Conservation (phyloP, 1,139 yeast genomes). For the Blastobotrys indianensis region DNA sequence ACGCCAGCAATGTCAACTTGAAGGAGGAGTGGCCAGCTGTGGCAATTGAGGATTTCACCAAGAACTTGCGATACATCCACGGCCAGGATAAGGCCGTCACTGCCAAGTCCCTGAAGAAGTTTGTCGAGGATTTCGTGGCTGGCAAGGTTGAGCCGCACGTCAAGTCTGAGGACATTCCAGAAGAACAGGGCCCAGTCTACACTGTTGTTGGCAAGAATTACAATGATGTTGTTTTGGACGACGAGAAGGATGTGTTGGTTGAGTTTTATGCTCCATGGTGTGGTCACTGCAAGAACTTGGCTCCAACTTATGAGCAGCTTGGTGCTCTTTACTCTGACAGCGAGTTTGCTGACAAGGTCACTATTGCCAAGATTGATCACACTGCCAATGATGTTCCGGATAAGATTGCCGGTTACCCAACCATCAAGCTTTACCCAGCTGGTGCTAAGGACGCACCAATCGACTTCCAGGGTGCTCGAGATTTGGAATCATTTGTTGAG, state of each 20-base stretch:
- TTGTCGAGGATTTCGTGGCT: constrained; percentile 56
- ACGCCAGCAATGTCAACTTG: constrained; percentile 84
- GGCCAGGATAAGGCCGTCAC: constrained; percentile 44
- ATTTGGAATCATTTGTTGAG: constrained; percentile 60
- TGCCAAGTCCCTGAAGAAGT: constrained; percentile 46
- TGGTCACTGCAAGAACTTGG: constrained; percentile 95
- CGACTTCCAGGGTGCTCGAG: constrained; percentile 65
- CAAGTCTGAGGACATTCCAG: constrained; percentile 87
- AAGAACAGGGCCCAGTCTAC: constrained; percentile 64
- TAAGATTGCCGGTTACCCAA: constrained; percentile 86
- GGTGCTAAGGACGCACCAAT: constrained; percentile 74
- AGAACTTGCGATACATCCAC: constrained; percentile 64
- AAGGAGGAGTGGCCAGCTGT: constrained; percentile 84
- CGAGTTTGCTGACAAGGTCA: constrained; percentile 43
- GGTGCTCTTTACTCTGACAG: constrained; percentile 55
- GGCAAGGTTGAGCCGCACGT: constrained; percentile 68
- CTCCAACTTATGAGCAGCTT: constrained; percentile 86
- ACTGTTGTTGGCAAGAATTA: constrained; percentile 84
- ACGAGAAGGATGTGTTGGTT: constrained; percentile 77
- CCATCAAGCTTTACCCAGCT: constrained; percentile 87
- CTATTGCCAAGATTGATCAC: constrained; percentile 84
- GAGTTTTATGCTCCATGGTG: constrained; percentile 99
- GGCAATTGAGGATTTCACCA: constrained; percentile 68
- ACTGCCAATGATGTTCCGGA: constrained; percentile 83
- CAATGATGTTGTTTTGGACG: constrained; percentile 60